A percentile compares a stretch with the other conserved stretches of the same genome.
Conservation (phyloP, 2,329 filamentous ascomycete species). For the Scedosporium minutisporum region DNA sequence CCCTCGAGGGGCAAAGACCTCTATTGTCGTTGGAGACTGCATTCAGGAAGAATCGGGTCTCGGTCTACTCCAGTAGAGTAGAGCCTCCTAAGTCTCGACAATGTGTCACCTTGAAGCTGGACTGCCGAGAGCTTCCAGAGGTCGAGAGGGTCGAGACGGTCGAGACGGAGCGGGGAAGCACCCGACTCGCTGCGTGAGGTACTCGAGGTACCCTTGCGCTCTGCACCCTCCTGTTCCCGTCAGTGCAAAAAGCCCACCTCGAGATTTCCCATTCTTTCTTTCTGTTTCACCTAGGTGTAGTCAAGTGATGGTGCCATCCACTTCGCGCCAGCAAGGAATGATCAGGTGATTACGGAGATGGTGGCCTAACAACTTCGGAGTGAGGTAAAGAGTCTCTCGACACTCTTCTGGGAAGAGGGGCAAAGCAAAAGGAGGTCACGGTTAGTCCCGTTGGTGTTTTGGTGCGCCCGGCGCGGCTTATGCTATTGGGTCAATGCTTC, state of each 20-base stretch:
- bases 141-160: too few species aligned
- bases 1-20: not conserved
- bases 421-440: not conserved
- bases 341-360: conserved; percentile 4
- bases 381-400: not conserved
- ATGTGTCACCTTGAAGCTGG: not conserved
- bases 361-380: not conserved
- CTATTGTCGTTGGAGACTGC: not conserved
- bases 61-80: not conserved
- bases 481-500: not conserved
- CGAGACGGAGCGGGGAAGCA: not conserved
- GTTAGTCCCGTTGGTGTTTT: not conserved
- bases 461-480: not conserved
- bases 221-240: not conserved
- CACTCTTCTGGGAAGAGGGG: not conserved
- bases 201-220: not conserved
- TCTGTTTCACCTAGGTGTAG: conserved; percentile 5
- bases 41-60: not conserved
- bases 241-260: not conserved
- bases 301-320: conserved; percentile 6
- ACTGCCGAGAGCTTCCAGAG: not conserved
- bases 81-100: not conserved
- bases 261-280: not conserved
- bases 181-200: not conserved
- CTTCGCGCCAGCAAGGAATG: not conserved